These are phyloP conservation scores for Mycena olivaceomarginata DNA, from an alignment of 768 basidiomycete genomes.

Conservation along the genomic window DNA sequence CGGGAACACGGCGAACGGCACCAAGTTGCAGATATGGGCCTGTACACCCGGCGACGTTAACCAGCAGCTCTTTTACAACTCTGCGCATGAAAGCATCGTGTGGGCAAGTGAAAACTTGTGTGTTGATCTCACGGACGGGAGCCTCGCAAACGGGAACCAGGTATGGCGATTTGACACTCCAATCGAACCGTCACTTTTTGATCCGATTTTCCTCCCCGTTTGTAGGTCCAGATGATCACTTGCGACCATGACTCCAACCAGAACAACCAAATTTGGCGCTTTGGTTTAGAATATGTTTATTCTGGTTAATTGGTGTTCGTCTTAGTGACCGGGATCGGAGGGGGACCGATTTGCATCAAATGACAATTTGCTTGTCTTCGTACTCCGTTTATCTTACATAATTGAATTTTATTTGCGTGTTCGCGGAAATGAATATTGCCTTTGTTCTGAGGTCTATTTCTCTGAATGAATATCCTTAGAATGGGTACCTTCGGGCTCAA, in stretches of 20 bases:
- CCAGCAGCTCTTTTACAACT: conserved; percentile 38
- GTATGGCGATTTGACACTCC: conserved; percentile 5
- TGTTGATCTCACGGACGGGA: conserved; percentile 35
- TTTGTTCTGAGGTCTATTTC: neutral
- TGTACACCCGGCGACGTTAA: conserved; percentile 44
- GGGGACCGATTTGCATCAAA: neutral
- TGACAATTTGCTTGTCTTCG: neutral
- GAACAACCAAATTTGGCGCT: neutral
- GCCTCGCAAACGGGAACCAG: conserved; percentile 19
- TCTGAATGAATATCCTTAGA: too few relatives aligned
- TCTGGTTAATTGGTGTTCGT: neutral
- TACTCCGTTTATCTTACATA: neutral
- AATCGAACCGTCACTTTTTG: neutral
- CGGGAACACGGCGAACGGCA: conserved; percentile 46
- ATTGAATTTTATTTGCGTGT: neutral
- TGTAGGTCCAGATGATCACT: conserved; percentile 5
- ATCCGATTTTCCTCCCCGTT: neutral
- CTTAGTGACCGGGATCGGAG: neutral
- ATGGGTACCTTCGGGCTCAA: too few relatives aligned
- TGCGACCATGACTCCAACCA: neutral
- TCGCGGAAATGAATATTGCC: neutral
- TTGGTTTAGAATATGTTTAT: neutral
- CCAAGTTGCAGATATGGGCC: conserved; percentile 51
- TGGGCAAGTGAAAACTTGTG: conserved; percentile 36
- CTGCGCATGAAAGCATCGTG: conserved; percentile 11